Base-by-base conservation (phyloP, 495 filamentous ascomycete species). In the Daldinia bambusicola region DNA sequence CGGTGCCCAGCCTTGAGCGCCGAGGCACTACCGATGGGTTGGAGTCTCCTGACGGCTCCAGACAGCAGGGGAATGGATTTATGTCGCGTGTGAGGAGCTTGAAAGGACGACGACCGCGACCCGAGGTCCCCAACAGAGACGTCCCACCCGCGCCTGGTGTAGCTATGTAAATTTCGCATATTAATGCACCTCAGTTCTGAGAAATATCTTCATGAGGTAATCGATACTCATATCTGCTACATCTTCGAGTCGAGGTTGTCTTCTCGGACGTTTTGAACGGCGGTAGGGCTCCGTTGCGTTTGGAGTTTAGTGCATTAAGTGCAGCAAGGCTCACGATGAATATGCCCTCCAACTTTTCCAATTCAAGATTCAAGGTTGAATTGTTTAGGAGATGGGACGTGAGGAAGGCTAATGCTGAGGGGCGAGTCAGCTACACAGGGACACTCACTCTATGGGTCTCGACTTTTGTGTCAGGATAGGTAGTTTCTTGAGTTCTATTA, bases 41-140 rank as follows among this genome's bases (percentile, higher is more conserved):
- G 14, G 82, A 75, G 34, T 80, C 70, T 41, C 77, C 79, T 8
- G 75, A 71, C 20, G 82, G 83, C 66, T 5, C 55, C 2, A 84
- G 74, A 74, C 80, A 65, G 86, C 80, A 65, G 86, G 85, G 84
- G 20, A 81, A 84, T 60, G 92, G 93, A 2, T 92, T 98, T 69
- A 78, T 98, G 64, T 94, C 88, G 68, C 87, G 94, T 41, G 93
- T 98, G 79, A 95, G 92, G 88, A 93, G 91, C 80, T 81, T 97
- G 79, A 92, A 93, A 82, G 90, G 90, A 45, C 78, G 79, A 40
- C 75, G 82, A 64, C 74, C 71, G 61, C 77, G 78, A 26, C 79
- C 79, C 20, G 78, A 72, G 16, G 76, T 71, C 14, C 71, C 76
- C 4, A 70, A 55, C 66, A 72, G 65, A 38, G 81, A 81, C 10